Base-by-base conservation (phyloP, 176 grass and related monocot species). In the Zizania latifolia region DNA sequence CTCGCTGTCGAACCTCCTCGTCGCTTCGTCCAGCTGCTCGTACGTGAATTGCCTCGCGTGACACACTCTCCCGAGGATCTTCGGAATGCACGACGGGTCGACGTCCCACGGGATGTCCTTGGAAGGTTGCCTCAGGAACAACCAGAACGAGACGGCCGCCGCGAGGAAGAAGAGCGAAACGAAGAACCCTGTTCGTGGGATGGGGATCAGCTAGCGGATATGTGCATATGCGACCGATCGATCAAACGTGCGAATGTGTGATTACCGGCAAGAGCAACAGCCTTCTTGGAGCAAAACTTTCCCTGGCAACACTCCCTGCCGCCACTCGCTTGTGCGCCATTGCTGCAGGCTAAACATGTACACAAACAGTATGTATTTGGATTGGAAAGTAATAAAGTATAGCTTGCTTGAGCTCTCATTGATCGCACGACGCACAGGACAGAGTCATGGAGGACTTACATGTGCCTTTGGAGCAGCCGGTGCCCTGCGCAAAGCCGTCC, bases 11-110 rank as follows among this genome's bases (percentile, higher is more conserved):
- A 92, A 90, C 48, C 84, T 78, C 46, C 77, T 86, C 12, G 79
- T 92, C 2, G 95, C 95, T 45, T 88, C 80, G 46, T 94, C 88
- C 69, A 99, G 78, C 87, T 99, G 89, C 76, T 99, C 75, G 73
- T 92, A 99, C 68, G 89, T 99, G 81, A 94, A 99, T 35, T 90
- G 89, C 41, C 34, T 71, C 45, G 89, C 82, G 68, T 78, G 72
- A 44, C 86, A 99, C 19, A 78, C 76, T 40, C 84, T 81, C 8
- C 80, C 85, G 54, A 99, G 72, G 59, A 99, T 90, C 71, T 90
- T 94, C 33, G 95, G 95, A 63, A 99, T 86, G 79, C 91, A 99
- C 10, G 89, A 60, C 26, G 82, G 91, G 53, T 94, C 89, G 11
- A 90, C 65, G 39, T 92, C 84, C 60, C 87, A 90, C 24, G 78